Base-by-base conservation (phyloP, 1,139 yeast genomes). In the Diutina siamensis region DNA sequence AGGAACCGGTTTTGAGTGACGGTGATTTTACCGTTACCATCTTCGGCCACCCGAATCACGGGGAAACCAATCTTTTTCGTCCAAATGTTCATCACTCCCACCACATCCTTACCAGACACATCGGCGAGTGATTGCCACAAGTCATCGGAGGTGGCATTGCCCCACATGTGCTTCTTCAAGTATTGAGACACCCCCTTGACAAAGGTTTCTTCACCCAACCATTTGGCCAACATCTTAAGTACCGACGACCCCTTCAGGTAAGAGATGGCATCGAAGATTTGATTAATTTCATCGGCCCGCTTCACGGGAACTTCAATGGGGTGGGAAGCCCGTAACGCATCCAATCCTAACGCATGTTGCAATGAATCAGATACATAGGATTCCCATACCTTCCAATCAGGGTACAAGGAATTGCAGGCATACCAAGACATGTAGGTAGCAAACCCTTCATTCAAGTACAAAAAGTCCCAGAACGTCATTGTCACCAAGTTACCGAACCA, bases 381-480 rank as follows among this genome's bases (percentile, higher is more conserved):
- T 57, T 81, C 83, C 78, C 88, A 86, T 35, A 83, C 85, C 58
- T 83, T 80, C 95, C 95, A 86, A 57, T 83, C 88, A 19, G 95
- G 95, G 65, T 73, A 80, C 58, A 85, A 73, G 55, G 76, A 70
- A 61, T 85, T 83, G 55, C 84, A 77, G 3, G 94, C 84, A 55
- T 77, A 74, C 80, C 84, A 83, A 2, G 92, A 84, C 71, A 84
- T 84, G 89, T 85, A 83, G 45, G 92, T 83, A 46, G 92, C 94
- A 58, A 83, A 83, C 25, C 95, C 95, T 65, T 86, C 95, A 62
- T 86, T 86, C 53, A 86, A 74, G 94, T 95, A 86, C 52, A 86
- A 74, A 50, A 85, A 94, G 62, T 86, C 94, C 95, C 95, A 86
- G 87, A 92, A 86, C 56, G 84, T 85, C 95, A 86, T 86, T 51